Percentiles rank a stretch among this genome's conserved stretches.
Conservation (phyloP, 2,329 filamentous ascomycete species). For the Lecanosticta acicola region DNA sequence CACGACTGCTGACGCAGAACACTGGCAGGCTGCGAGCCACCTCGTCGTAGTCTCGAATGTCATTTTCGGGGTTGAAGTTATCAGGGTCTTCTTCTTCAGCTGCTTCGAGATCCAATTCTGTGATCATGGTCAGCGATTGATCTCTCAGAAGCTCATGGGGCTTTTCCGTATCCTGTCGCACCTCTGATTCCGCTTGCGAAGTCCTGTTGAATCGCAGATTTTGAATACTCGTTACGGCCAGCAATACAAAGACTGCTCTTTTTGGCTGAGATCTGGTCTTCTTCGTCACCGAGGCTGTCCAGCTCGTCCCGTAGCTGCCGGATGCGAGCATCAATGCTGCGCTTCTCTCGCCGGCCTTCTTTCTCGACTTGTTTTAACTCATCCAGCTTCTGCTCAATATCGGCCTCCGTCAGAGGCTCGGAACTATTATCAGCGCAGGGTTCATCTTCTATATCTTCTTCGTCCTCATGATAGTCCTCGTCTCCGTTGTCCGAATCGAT, state of each 20-base stretch:
- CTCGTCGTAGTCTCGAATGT: conserved; percentile 53
- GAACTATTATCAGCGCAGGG: conserved; percentile 4
- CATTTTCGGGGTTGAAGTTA: conserved; percentile 51
- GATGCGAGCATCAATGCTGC: conserved; percentile 29
- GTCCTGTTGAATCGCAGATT: conserved; percentile 50
- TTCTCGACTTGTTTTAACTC: conserved; percentile 43
- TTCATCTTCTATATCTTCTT: background rate
- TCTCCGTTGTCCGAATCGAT: conserved; percentile 28
- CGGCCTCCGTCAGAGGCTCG: conserved; percentile 37
- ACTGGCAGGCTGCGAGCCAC: conserved; percentile 54
- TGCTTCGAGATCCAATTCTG: conserved; percentile 56
- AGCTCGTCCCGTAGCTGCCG: conserved; percentile 30
- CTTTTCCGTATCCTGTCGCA: too few relatives aligned
- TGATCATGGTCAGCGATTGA: too few relatives aligned
- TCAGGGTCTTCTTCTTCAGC: conserved; percentile 50
- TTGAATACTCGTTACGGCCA: conserved; percentile 53
- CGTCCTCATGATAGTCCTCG: conserved; percentile 6
- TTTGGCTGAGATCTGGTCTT: conserved; percentile 31
- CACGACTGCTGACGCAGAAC: conserved; percentile 59
- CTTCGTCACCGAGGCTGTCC: conserved; percentile 27
- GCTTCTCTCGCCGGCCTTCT: conserved; percentile 21
- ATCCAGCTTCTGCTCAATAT: conserved; percentile 40
- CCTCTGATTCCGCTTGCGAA: conserved; percentile 55
- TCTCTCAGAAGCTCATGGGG: too few relatives aligned
- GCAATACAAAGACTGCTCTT: conserved; percentile 46